Evolutionary conservation across 345 rosid species (phyloP).

Genomic region (Moricandia moricandioides): DNA sequence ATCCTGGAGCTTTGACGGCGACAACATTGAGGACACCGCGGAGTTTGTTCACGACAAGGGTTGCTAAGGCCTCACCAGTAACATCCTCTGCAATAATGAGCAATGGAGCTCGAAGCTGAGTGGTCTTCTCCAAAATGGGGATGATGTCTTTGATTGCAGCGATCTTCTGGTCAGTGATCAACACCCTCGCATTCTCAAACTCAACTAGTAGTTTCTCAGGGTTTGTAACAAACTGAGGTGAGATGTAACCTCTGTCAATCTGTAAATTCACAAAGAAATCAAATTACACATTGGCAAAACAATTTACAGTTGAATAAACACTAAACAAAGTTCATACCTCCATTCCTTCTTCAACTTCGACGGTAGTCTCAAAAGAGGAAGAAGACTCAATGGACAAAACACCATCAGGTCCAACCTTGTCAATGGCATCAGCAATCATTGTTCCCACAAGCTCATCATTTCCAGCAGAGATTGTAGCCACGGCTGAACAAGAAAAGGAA

Average conservation of each 20-base stretch:
- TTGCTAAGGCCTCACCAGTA: slow-evolving; percentile 92
- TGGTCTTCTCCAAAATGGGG: slow-evolving; percentile 88
- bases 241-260: slow-evolving; percentile 94
- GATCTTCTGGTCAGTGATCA: slow-evolving; percentile 92
- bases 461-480: slow-evolving; percentile 94
- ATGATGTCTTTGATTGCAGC: slow-evolving; percentile 89
- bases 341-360: slow-evolving; percentile 98
- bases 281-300: background rate
- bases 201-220: slow-evolving; percentile 84
- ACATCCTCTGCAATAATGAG: slow-evolving; percentile 95
- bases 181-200: slow-evolving; percentile 91
- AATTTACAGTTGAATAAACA: background rate
- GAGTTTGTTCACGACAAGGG: slow-evolving; percentile 93
- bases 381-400: slow-evolving; percentile 97
- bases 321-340: slow-evolving; percentile 50
- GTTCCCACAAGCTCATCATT: slow-evolving; percentile 92
- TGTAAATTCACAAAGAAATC: slow-evolving; percentile 27
- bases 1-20: slow-evolving; percentile 94
- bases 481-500: slow-evolving; percentile 48
- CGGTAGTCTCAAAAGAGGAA: slow-evolving; percentile 91
- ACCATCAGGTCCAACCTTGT: slow-evolving; percentile 99
- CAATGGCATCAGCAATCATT: slow-evolving; percentile 97
- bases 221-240: slow-evolving; percentile 95
- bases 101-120: slow-evolving; percentile 87
- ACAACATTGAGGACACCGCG: slow-evolving; percentile 90